Base-by-base conservation (phyloP, 768 basidiomycete species). In the Lentinus tigrinus region DNA sequence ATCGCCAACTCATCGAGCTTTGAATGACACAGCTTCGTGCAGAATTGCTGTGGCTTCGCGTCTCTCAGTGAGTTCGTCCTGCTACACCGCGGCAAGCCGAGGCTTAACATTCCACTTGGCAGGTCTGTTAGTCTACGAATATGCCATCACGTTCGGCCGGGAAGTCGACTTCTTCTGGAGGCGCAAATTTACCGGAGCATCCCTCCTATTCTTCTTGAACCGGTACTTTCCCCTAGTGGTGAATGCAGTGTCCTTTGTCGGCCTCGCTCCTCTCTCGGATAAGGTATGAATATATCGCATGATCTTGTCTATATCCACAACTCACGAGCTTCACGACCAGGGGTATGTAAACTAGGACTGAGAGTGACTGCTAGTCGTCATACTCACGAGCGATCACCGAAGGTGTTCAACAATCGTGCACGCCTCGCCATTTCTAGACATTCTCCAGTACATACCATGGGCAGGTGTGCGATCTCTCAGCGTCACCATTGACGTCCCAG, bases 161-260 rank as follows among this genome's bases (percentile, higher is more conserved):
- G 54, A 56, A 19, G 8, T 49, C 14, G n/a, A 21, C 8, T 27
- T 56, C 6, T 56, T 56, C 27, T 56, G 54, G 54, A 39, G 17
- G 6, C 47, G 37, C n/a, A 48, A 21, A 27, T 3, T 42, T 4
- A 49, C 54, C 10, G 54, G 38, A 5, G 54, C 54, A 19, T 49
- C 47, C 19, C 27, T 40, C 13, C n/a, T 56, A 0, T 56, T 46
- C 54, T 38, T 49, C 19, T 11, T 49, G 24, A 49, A 26, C 28
- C 37, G 54, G 2, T 56, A 56, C 14, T 13, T n/a, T 4, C 36
- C 48, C 11, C 31, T 31, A 6, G 13, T 23, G 8, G 43, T 34
- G 4, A 44, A 54, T 16, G 16, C 46, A 2, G 42, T 54, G 19
- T 26, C n/a, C 16, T 10, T 21, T 3, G 34, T 44, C 7, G 48